A percentile compares a stretch with the other conserved stretches of the same genome.
phyloP scores from a whole-genome alignment of 441 rosid species.

The Corymbia citriodora region DNA sequence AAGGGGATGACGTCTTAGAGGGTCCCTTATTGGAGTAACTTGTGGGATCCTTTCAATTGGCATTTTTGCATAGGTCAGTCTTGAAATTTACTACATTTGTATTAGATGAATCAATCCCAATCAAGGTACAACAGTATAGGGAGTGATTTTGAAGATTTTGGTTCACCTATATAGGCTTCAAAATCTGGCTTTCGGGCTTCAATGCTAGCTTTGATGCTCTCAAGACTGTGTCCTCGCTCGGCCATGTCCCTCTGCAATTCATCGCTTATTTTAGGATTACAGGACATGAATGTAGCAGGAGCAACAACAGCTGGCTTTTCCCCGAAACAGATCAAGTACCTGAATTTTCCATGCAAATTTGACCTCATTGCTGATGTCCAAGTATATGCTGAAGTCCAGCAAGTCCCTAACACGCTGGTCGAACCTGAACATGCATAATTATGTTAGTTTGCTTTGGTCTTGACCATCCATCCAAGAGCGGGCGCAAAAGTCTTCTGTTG shows the following conservation, averaged over 20 bases:
- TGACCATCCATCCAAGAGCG: not conserved
- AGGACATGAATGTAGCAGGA: not conserved
- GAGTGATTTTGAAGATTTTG: not conserved
- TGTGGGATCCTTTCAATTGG: not conserved
- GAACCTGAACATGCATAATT: slow-evolving; percentile 36
- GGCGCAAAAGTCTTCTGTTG: not conserved
- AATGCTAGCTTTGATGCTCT: slow-evolving; percentile 95
- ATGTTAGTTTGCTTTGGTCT: not conserved
- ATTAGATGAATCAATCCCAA: not conserved
- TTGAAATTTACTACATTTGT: not conserved
- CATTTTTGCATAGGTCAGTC: not conserved
- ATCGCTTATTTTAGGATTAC: not conserved
- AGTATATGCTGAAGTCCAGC: slow-evolving; percentile 92
- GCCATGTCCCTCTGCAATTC: slow-evolving; percentile 93
- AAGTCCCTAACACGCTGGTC: slow-evolving; percentile 86
- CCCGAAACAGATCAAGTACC: slow-evolving; percentile 26
- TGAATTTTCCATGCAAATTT: slow-evolving; percentile 99
- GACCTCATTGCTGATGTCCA: slow-evolving; percentile 97
- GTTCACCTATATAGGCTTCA: slow-evolving; percentile 88
- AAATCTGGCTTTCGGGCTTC: slow-evolving; percentile 97
- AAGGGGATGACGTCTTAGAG: not conserved
- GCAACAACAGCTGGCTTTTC: not conserved
- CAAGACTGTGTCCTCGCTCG: slow-evolving; percentile 97
- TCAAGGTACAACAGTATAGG: not conserved
- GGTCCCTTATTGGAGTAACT: not conserved